Evolutionary conservation across 495 filamentous ascomycete species (phyloP).

Genomic region (Wilcoxina mikolae): DNA sequence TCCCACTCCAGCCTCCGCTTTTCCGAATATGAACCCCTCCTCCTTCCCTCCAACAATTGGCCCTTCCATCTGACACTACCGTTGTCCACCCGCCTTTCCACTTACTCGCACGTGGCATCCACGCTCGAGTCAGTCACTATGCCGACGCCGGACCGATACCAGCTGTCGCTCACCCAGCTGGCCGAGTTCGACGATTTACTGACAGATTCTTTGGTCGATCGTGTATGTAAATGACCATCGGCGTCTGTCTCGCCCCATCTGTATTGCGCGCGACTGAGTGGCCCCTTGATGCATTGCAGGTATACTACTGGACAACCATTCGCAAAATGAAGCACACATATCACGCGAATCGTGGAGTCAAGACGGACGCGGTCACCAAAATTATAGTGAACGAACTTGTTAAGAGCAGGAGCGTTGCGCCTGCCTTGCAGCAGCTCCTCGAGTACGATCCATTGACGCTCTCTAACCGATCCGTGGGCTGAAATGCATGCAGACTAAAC

Average conservation of each 20-base stretch:
- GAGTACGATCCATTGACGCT: slow-evolving; percentile 36
- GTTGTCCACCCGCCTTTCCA: slow-evolving; percentile 4
- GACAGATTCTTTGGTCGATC: slow-evolving; percentile 89
- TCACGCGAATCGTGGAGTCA: slow-evolving; percentile 62
- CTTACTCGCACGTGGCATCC: not conserved
- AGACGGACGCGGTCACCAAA: slow-evolving; percentile 61
- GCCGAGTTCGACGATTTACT: slow-evolving; percentile 90
- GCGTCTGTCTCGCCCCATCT: not conserved
- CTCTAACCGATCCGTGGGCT: not conserved
- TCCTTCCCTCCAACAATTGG: not conserved
- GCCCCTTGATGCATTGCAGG: slow-evolving; percentile 35
- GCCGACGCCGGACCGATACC: slow-evolving; percentile 46
- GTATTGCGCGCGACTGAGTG: slow-evolving; percentile 8
- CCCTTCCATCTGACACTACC: slow-evolving; percentile 3
- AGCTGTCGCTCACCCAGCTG: slow-evolving; percentile 70
- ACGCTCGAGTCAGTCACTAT: no score
- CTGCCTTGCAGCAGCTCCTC: slow-evolving; percentile 57
- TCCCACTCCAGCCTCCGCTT: slow-evolving; percentile 1
- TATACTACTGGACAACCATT: slow-evolving; percentile 87
- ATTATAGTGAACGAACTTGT: slow-evolving; percentile 68
- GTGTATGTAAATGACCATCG: slow-evolving; percentile 43
- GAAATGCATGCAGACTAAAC: slow-evolving; percentile 10
- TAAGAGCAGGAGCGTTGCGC: slow-evolving; percentile 50
- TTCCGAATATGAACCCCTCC: slow-evolving; percentile 1
- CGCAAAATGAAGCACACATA: slow-evolving; percentile 88